phyloP scores from a whole-genome alignment of 1,139 yeast species.

The Protomyces lactucae-debilis region DNA sequence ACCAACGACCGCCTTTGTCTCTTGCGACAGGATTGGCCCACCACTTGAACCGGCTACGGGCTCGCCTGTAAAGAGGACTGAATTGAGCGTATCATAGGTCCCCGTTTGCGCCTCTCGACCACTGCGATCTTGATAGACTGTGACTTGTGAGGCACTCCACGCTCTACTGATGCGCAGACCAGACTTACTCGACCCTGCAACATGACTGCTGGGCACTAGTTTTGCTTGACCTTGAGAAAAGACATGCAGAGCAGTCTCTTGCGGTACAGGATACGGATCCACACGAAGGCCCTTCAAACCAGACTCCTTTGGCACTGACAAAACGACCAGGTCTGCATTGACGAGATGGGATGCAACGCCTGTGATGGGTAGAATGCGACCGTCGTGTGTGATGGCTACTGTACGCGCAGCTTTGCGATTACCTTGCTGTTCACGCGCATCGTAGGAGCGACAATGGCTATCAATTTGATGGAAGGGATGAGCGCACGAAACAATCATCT shows the following conservation, averaged over 20 bases:
- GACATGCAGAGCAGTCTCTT: neutral
- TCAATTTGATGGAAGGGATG: slow-evolving; percentile 17
- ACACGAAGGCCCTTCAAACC: slow-evolving; percentile 2
- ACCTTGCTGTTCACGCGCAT: slow-evolving; percentile 2
- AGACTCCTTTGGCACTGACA: neutral
- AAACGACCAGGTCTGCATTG: slow-evolving; percentile 15
- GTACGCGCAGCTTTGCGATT: slow-evolving; percentile 8
- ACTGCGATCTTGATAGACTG: slow-evolving; percentile 18
- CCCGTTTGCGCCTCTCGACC: slow-evolving; percentile 22
- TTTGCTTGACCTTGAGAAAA: neutral
- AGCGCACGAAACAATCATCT: slow-evolving; percentile 8
- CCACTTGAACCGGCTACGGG: slow-evolving; percentile 24
- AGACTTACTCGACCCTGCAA: neutral
- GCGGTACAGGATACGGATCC: slow-evolving; percentile 21
- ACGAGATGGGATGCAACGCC: slow-evolving; percentile 16
- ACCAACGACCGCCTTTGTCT: slow-evolving; percentile 18
- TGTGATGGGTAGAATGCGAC: neutral
- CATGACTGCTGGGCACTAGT: neutral
- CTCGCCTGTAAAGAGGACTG: slow-evolving; percentile 10
- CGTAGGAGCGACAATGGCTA: slow-evolving; percentile 11
- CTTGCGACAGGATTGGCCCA: slow-evolving; percentile 17
- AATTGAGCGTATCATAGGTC: slow-evolving; percentile 12
- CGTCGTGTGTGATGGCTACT: slow-evolving; percentile 7
- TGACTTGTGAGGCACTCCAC: slow-evolving; percentile 17
- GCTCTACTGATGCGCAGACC: neutral